Base-by-base conservation (phyloP, 441 rosid species). In the Geranium incanum region DNA sequence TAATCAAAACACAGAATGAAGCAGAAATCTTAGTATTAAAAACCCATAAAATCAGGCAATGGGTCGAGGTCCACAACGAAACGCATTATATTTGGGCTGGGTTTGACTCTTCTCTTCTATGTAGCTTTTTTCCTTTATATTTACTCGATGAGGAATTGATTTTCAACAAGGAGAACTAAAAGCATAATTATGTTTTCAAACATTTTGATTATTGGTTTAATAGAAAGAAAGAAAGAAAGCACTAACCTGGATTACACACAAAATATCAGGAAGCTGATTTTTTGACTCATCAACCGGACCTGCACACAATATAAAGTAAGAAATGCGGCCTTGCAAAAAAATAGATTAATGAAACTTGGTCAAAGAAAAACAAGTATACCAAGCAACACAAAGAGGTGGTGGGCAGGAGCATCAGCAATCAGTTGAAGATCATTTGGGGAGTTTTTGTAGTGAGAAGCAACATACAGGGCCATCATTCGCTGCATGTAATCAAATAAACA, bases 371-470 rank as follows among this genome's bases (percentile, higher is more conserved):
- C 0, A 62, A 41, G 59, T 41, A 77, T 87, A 95, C 98, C 98
- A 55, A 93, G 94, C 69, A 93, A 79, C 39, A 95, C 97, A 75
- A 95, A 95, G 76, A 95, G 83, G 82, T 93, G 99, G 79, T 95
- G 98, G 66, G 99, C 98, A 19, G 97, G 99, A 78, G 98, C 99
- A 88, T 95, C 99, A 70, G 99, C 95, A 91, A 93, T 83, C 43
- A 93, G 79, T 78, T 93, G 99, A 70, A 95, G 87, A 84, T 95
- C 99, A 82, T 95, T 95, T 8, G 99, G 98, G 72, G 99, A 95
- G 78, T 95, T 95, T 81, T 91, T 93, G 81, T 95, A 93, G 84
- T 95, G 99, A 78, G 99, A 95, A 70, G 99, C 84, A 72, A 95
- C 99, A 74, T 87, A 93, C 37, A 95, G 85, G 43, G 98, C 95